Base-by-base conservation (phyloP, 2,329 filamentous ascomycete genomes). In the Aspergillus aculeatinus region DNA sequence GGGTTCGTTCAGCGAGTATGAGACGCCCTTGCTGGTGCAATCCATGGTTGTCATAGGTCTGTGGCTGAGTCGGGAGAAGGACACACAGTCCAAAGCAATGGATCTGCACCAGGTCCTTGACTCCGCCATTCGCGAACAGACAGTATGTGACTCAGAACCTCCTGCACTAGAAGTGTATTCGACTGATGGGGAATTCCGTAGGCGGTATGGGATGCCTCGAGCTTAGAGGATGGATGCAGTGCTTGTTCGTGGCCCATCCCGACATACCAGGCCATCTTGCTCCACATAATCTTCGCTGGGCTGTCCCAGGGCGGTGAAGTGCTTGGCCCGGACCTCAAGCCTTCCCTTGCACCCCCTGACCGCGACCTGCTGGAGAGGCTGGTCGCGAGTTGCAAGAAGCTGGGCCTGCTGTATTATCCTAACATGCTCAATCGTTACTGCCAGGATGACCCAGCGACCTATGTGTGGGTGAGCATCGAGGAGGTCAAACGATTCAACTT, bases 241-340 rank as follows among this genome's bases (percentile, higher is more conserved):
- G 29, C 23, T 21, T 68, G 59, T n/a, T 48, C 50, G 21, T 74
- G 70, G 68, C 72, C 72, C n/a, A 65, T 74, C 9, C 57, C 72
- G 2, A 72, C 65, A 7, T 74, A 73, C 23, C 72, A 75, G 62
- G 68, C 69, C 14, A 70, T 74, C 27, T 53, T 75, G 16, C 56
- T 75, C 1, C 68, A 74, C 55, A 62, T 71, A 7, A 69, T 75
- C 14, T 71, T 73, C 53, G 60, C 70, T 25, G 33, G 11, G 33
- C 21, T 69, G 47, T 23, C 6, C 25, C 11, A 29, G 0, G 27
- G 27, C 27, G 27, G 27, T 29, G 27, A 3, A 29, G 27, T 10
- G 27, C 23, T 67, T 2, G 49, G 62, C 12, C 49, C 67, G 2
- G 63, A 67, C 21, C 31, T 71, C 3, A 66, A 60, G 14, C 23